phyloP scores from a whole-genome alignment of 768 basidiomycete species.

The Ramaria sp. region DNA sequence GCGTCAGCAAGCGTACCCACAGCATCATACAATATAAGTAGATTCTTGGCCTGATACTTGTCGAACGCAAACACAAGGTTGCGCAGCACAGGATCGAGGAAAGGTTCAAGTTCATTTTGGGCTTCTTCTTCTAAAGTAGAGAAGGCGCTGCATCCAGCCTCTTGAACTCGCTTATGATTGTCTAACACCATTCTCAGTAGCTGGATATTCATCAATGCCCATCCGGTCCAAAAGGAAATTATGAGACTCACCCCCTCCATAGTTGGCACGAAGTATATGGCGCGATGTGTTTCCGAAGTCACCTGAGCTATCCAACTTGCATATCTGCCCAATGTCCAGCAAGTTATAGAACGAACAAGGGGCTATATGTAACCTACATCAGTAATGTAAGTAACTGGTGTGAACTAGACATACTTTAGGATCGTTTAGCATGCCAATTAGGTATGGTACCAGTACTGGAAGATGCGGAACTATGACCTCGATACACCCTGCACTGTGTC shows the following conservation, averaged over 20 bases:
- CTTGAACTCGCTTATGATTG: slow-evolving; percentile 97
- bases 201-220: slow-evolving; percentile 28
- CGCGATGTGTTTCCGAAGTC: slow-evolving; percentile 78
- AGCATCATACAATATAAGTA: slow-evolving; percentile 98
- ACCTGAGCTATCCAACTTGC: slow-evolving; percentile 94
- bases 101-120: slow-evolving; percentile 79
- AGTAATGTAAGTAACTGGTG: slow-evolving; percentile 6
- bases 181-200: slow-evolving; percentile 95
- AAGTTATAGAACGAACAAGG: slow-evolving; percentile 94
- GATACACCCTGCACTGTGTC: slow-evolving; percentile 65
- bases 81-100: slow-evolving; percentile 87
- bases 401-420: slow-evolving; percentile 56
- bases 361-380: slow-evolving; percentile 40
- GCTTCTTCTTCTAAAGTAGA: slow-evolving; percentile 98
- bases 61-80: slow-evolving; percentile 94
- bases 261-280: slow-evolving; percentile 86
- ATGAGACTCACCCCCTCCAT: slow-evolving; percentile 83
- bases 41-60: slow-evolving; percentile 99
- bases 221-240: background rate
- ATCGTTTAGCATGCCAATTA: slow-evolving; percentile 84
- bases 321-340: slow-evolving; percentile 99
- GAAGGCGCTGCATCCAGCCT: slow-evolving; percentile 97
- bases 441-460: slow-evolving; percentile 84
- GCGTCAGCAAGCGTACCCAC: slow-evolving; percentile 97
- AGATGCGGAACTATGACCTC: slow-evolving; percentile 92